Conservation (phyloP, 2,329 filamentous ascomycete species). For the Orbilia quercus region DNA sequence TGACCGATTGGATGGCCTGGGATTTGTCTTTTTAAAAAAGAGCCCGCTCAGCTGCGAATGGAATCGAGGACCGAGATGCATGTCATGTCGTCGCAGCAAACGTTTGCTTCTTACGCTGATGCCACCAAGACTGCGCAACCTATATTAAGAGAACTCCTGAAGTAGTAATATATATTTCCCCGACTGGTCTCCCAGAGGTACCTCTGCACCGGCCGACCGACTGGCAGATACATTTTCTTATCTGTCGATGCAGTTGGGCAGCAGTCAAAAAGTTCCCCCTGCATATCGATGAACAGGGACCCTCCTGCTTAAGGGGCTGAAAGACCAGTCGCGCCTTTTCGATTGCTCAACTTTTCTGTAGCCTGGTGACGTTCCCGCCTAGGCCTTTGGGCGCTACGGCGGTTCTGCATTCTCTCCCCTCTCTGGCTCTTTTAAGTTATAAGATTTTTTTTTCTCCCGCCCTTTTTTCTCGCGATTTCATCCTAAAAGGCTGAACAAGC, state of each 20-base stretch:
- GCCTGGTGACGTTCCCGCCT: constrained; percentile 46
- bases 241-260: constrained; percentile 54
- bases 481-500: constrained; percentile 40
- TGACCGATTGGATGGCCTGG: neutral
- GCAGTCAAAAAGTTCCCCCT: constrained; percentile 39
- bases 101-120: constrained; percentile 44
- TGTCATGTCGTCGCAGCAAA: constrained; percentile 10
- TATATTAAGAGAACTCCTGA: constrained; percentile 29
- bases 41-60: constrained; percentile 25
- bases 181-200: constrained; percentile 13
- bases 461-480: constrained; percentile 54
- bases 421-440: constrained; percentile 52
- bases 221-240: constrained; percentile 32
- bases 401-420: constrained; percentile 45
- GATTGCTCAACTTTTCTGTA: constrained; percentile 24
- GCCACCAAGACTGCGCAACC: constrained; percentile 19
- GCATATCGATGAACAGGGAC: constrained; percentile 54
- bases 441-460: constrained; percentile 37
- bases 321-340: constrained; percentile 45
- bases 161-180: constrained; percentile 26
- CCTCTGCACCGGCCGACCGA: neutral
- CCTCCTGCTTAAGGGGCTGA: constrained; percentile 50
- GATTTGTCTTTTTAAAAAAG: constrained; percentile 10
- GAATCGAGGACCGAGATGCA: constrained; percentile 12
- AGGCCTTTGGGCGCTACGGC: constrained; percentile 38